Percentiles rank a stretch among this genome's conserved stretches.
Evolutionary conservation across 2,329 filamentous ascomycete species (phyloP).

Genomic region (Coleophoma crateriformis): DNA sequence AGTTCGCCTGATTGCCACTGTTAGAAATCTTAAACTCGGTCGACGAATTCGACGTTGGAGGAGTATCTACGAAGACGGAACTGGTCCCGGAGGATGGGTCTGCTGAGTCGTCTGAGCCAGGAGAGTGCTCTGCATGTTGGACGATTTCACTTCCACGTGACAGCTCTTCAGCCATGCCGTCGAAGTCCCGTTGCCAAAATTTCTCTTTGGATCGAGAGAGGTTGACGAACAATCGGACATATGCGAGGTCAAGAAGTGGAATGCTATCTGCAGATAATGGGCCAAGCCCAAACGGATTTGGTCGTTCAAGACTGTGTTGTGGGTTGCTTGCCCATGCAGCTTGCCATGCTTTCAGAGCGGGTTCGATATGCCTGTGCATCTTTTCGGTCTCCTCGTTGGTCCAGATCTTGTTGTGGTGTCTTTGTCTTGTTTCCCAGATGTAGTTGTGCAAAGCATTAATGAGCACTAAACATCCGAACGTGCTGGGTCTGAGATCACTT

Average conservation of each 20-base stretch:
- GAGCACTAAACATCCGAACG: constrained; percentile 84
- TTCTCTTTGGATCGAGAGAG: constrained; percentile 88
- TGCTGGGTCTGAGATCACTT: constrained; percentile 72
- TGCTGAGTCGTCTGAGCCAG: constrained; percentile 34
- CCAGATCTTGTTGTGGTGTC: constrained; percentile 85
- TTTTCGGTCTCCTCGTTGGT: constrained; percentile 88
- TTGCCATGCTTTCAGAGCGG: constrained; percentile 91
- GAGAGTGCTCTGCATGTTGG: constrained; percentile 63
- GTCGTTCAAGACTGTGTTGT: constrained; percentile 75
- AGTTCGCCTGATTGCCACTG: constrained; percentile 25
- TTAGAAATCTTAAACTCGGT: constrained; percentile 26
- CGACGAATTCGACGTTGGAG: constrained; percentile 44
- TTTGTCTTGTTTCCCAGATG: constrained; percentile 94
- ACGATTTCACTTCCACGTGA: constrained; percentile 71
- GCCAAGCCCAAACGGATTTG: constrained; percentile 75
- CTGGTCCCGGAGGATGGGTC: constrained; percentile 37
- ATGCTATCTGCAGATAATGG: constrained; percentile 88
- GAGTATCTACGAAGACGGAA: constrained; percentile 43
- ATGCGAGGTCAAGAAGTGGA: constrained; percentile 84
- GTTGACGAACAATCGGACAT: constrained; percentile 88
- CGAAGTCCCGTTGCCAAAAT: constrained; percentile 91
- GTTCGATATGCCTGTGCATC: constrained; percentile 94
- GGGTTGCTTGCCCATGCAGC: constrained; percentile 85
- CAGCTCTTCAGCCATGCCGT: constrained; percentile 83
- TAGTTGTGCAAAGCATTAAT: constrained; percentile 97